Base-by-base conservation (phyloP, 2,329 filamentous ascomycete species). In the Neonectria sp. region DNA sequence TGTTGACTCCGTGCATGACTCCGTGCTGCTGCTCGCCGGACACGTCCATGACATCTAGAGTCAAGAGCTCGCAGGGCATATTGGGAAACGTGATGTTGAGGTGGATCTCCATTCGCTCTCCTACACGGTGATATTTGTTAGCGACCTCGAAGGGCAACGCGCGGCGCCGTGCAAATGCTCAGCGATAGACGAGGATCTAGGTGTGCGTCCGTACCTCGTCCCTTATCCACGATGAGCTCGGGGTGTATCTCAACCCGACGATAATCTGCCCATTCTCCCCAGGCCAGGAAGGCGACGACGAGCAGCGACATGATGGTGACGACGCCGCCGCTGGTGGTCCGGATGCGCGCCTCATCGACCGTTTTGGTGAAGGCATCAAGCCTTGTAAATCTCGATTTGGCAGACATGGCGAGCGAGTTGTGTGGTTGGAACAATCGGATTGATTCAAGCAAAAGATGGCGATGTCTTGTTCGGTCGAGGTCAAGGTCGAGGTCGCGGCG, bases 291-390 rank as follows among this genome's bases (percentile, higher is more conserved):
- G 51, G 98, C 79, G 61, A 99, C 94, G 60, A 98, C 89, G 57
- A 99, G 81, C 76, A 99, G 86, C 68, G 95, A 98, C 73, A 92
- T 88, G 76, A 99, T 95, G 63, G 96, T 99, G 77, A 99, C 94
- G 75, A 99, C 90, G 73, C 96, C 96, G 72, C 96, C 96, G 3
- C 95, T 97, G 7, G 95, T 98, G 35, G 96, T 99, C 77, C 97
- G 93, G 79, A 99, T 91, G 76, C 96, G 91, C 73, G 97, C 96
- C 90, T 99, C 96, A 82, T 99, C 96, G 75, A 99, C 96, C 13
- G 96, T 99, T 85, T 99, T 99, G 58, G 95, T 97, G 81, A 99
- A 99, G 87, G 96, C 96, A 83, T 99, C 96, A 71, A 99, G 93
- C 89, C 92, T 92, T 67, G 93, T 97, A 80, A 99, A 98, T 82